Evolutionary conservation across 1,284 basidiomycete genomes (phyloP).

Genomic region (Moniliophthora roreri): DNA sequence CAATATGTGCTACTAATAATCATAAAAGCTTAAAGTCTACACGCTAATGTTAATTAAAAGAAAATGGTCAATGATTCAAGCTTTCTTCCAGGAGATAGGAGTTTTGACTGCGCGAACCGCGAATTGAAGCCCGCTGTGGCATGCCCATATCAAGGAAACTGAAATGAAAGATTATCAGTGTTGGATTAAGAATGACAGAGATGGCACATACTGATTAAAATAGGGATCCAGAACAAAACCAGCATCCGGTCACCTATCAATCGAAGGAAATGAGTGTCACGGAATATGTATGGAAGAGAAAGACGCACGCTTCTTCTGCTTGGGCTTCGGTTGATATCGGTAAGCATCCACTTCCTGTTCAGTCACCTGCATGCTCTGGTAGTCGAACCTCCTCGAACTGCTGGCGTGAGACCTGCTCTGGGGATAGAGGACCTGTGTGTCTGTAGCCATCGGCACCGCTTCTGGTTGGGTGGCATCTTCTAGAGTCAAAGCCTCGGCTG

Average conservation of each 20-base stretch:
- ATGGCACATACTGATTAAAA: conserved; percentile 74
- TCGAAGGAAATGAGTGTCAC: conserved; percentile 7
- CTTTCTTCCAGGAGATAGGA: conserved; percentile 33
- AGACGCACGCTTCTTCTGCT: conserved; percentile 71
- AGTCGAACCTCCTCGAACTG: conserved; percentile 20
- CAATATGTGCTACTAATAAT: too few relatives aligned
- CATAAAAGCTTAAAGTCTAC: too few relatives aligned
- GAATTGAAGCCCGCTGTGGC: conserved; percentile 57
- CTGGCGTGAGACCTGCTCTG: too few relatives aligned
- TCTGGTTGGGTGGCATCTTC: background rate
- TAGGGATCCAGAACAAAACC: conserved; percentile 91
- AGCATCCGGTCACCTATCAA: conserved; percentile 87
- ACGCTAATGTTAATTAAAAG: too few relatives aligned
- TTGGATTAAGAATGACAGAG: conserved; percentile 1
- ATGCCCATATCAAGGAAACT: conserved; percentile 72
- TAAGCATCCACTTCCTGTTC: conserved; percentile 69
- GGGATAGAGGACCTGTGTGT: conserved; percentile 12
- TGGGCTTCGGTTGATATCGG: conserved; percentile 56
- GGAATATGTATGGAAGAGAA: conserved; percentile 7
- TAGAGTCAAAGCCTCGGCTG: too few relatives aligned
- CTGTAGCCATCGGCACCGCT: background rate
- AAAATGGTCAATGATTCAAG: too few relatives aligned
- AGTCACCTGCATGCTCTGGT: conserved; percentile 35
- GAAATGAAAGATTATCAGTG: conserved; percentile 17
- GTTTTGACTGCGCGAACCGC: conserved; percentile 54